Conservation (phyloP, 805 yeast genomes). For the Saccharomycopsis sp. region DNA sequence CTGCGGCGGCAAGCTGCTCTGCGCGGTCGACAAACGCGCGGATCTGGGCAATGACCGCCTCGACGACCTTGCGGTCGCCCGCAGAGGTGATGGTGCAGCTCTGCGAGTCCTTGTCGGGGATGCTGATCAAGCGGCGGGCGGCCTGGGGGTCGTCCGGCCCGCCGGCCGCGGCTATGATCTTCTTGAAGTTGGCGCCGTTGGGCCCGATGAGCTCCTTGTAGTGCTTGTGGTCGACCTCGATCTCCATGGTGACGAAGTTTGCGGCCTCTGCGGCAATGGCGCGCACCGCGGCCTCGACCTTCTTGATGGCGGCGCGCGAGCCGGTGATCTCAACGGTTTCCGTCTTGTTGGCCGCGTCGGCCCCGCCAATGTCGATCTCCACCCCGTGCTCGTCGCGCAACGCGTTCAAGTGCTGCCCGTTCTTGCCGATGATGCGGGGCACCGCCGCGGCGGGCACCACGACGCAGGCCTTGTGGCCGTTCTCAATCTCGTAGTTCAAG, state of each 20-base stretch:
- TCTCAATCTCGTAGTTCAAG: conserved; percentile 78
- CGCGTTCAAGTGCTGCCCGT: conserved; percentile 76
- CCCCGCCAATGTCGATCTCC: conserved; percentile 43
- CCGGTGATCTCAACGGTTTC: conserved; percentile 72
- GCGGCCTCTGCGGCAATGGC: conserved; percentile 58
- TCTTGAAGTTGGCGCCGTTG: conserved; percentile 66
- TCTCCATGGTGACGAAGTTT: conserved; percentile 48
- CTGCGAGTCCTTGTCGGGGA: conserved; percentile 63
- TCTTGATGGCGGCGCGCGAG: conserved; percentile 63
- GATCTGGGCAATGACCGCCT: conserved; percentile 55
- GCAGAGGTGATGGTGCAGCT: conserved; percentile 51
- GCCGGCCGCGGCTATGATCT: conserved; percentile 74
- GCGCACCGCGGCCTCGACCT: conserved; percentile 56
- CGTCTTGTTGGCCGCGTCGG: conserved; percentile 35
- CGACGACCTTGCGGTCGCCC: conserved; percentile 74
- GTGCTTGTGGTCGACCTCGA: conserved; percentile 67
- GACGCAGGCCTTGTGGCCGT: conserved; percentile 62
- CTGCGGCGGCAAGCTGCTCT: conserved; percentile 51
- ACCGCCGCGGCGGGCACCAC: conserved; percentile 68
- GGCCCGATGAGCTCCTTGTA: conserved; percentile 74
- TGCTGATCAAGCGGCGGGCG: conserved; percentile 50
- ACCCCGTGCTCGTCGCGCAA: conserved; percentile 58
- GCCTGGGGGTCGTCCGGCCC: conserved; percentile 46
- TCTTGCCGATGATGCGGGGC: conserved; percentile 82
- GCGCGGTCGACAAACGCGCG: conserved; percentile 54